These are phyloP conservation scores for Pichia sp. DNA, from an alignment of 1,139 yeast species.

Conservation along the genomic window DNA sequence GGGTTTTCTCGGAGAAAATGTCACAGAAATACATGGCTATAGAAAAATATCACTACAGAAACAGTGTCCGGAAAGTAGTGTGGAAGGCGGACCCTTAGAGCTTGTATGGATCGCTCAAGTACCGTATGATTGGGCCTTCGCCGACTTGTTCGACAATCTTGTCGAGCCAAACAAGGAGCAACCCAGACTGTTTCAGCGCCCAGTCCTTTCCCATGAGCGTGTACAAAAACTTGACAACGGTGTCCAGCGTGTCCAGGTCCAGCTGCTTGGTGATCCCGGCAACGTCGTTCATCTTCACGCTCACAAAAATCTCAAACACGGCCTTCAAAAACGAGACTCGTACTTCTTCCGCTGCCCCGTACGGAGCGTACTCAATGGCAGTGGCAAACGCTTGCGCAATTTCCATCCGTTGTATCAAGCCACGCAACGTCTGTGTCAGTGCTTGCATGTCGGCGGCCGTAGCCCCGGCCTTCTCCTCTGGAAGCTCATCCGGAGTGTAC, in stretches of 20 bases:
- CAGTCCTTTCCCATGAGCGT: conserved; percentile 74
- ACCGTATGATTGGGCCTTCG: conserved; percentile 83
- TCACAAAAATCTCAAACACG: conserved; percentile 70
- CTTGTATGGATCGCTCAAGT: conserved; percentile 54
- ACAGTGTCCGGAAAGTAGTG: not conserved
- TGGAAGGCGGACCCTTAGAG: conserved; percentile 8
- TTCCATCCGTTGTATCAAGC: conserved; percentile 67
- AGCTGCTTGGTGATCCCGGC: conserved; percentile 55
- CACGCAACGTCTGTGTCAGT: conserved; percentile 55
- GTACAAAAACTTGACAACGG: conserved; percentile 78
- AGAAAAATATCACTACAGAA: not conserved
- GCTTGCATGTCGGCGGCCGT: conserved; percentile 51
- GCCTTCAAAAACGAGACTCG: conserved; percentile 52
- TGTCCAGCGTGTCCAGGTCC: conserved; percentile 64
- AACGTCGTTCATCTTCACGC: conserved; percentile 73
- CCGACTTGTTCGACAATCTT: conserved; percentile 82
- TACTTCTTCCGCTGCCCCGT: conserved; percentile 60
- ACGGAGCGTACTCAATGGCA: conserved; percentile 74
- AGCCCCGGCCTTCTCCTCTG: conserved; percentile 18
- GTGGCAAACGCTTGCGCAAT: conserved; percentile 59
- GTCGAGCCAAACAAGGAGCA: conserved; percentile 86
- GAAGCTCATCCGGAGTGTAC: conserved; percentile 26
- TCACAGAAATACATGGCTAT: not conserved
- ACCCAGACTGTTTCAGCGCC: conserved; percentile 85
- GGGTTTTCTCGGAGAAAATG: not conserved